A percentile compares a stretch with the other conserved stretches of the same genome.
These are phyloP conservation scores for Penicillium coffeae DNA, from an alignment of 495 filamentous ascomycete genomes.

Conservation along the genomic window DNA sequence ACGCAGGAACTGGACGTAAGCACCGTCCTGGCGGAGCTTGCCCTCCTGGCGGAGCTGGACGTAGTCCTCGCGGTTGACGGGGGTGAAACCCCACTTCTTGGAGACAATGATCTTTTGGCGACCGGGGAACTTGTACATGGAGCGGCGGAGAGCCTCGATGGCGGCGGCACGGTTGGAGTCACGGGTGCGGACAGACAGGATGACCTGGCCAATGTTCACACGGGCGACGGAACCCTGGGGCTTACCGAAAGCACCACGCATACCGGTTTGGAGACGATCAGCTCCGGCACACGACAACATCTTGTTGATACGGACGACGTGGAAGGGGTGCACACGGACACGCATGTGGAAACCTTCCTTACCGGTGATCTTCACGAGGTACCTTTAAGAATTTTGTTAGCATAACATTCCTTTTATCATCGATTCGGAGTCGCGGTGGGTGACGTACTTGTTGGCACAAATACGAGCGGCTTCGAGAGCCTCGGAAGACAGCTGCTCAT, in stretches of 20 bases:
- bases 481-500: slow-evolving; percentile 97
- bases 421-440: background rate
- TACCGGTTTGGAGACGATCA: slow-evolving; percentile 99
- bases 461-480: slow-evolving; percentile 99
- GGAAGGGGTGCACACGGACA: slow-evolving; percentile 97
- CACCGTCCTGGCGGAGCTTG: slow-evolving; percentile 89
- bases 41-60: slow-evolving; percentile 85
- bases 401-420: background rate
- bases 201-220: slow-evolving; percentile 99
- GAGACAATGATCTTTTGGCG: slow-evolving; percentile 99
- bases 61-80: slow-evolving; percentile 95
- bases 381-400: slow-evolving; percentile 43
- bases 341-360: slow-evolving; percentile 99
- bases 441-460: slow-evolving; percentile 89
- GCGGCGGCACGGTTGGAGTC: slow-evolving; percentile 85
- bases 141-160: slow-evolving; percentile 96
- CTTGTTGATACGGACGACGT: slow-evolving; percentile 99
- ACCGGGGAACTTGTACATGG: slow-evolving; percentile 99
- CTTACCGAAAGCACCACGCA: slow-evolving; percentile 99
- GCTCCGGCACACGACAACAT: slow-evolving; percentile 99
- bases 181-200: slow-evolving; percentile 93
- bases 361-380: slow-evolving; percentile 93
- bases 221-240: slow-evolving; percentile 96
- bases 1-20: slow-evolving; percentile 96
- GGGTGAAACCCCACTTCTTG: slow-evolving; percentile 99